Conservation (phyloP, 1,139 yeast species). For the Kazachstania sp. region DNA sequence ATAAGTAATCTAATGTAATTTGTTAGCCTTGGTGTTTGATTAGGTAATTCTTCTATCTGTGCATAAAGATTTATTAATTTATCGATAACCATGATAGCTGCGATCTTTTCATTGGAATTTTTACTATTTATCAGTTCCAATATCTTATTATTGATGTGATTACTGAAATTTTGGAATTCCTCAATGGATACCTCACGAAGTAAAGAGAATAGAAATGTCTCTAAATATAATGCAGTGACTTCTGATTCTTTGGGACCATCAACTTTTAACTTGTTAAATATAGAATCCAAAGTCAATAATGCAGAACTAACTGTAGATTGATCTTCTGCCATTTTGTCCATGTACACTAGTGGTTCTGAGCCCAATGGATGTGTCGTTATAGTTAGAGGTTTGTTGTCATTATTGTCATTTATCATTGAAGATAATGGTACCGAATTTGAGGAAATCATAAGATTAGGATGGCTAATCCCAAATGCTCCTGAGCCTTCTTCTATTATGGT, state of each 20-base stretch:
- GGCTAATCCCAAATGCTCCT: not conserved
- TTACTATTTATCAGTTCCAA: conserved; percentile 73
- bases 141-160: conserved; percentile 77
- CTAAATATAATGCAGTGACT: conserved; percentile 56
- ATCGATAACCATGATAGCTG: conserved; percentile 86
- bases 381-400: not conserved
- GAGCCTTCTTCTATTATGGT: not conserved
- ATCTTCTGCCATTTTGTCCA: not conserved
- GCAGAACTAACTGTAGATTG: not conserved
- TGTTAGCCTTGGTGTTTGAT: conserved; percentile 81
- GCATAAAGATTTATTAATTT: conserved; percentile 73
- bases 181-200: conserved; percentile 76
- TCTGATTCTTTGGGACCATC: conserved; percentile 40
- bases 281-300: conserved; percentile 7
- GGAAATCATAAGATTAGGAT: not conserved
- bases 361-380: not conserved
- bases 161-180: conserved; percentile 69
- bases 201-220: conserved; percentile 56
- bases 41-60: conserved; percentile 70
- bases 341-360: not conserved
- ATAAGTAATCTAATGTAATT: conserved; percentile 74
- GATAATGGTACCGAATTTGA: not conserved
- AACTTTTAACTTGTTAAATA: conserved; percentile 26
- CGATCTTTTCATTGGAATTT: conserved; percentile 63
- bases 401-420: not conserved